Percentiles rank a stretch among this genome's conserved stretches.
phyloP scores from a whole-genome alignment of 495 filamentous ascomycete species.

The Pyronema domesticum region DNA sequence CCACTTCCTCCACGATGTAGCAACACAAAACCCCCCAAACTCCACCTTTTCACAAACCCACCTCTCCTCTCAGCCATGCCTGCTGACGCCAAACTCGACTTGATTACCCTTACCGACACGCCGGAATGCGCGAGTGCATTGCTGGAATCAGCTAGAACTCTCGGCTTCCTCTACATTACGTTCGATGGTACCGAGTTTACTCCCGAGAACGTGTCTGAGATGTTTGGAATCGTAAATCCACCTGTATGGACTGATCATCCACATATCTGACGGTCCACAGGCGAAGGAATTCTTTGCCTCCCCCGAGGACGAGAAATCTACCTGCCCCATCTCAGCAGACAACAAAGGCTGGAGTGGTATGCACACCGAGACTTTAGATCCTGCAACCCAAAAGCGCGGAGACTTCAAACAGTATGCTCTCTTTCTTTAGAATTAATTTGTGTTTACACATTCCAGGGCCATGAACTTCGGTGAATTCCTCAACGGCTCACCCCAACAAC shows the following conservation, averaged over 20 bases:
- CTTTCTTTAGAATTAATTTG: neutral
- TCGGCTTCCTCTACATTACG: constrained; percentile 81
- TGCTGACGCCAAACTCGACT: neutral
- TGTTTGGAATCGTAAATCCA: constrained; percentile 52
- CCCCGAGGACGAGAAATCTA: constrained; percentile 51
- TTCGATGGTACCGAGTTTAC: constrained; percentile 53
- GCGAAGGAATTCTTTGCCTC: constrained; percentile 62
- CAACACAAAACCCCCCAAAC: no score
- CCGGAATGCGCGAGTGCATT: constrained; percentile 47
- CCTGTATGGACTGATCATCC: neutral
- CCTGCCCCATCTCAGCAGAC: constrained; percentile 53
- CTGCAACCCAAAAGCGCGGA: constrained; percentile 67
- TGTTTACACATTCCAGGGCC: constrained; percentile 35
- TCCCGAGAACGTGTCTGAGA: constrained; percentile 42
- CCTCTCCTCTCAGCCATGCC: no score
- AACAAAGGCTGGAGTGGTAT: constrained; percentile 82
- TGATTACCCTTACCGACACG: constrained; percentile 50
- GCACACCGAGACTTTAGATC: constrained; percentile 77
- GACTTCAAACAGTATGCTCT: constrained; percentile 72
- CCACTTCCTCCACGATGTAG: no score
- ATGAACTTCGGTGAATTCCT: constrained; percentile 80
- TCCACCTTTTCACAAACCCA: no score
- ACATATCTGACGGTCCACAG: constrained; percentile 22
- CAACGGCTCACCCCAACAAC: constrained; percentile 55
- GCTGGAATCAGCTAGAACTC: constrained; percentile 58